Evolutionary conservation across 2,329 filamentous ascomycete genomes (phyloP), one percentile per base, ranked within the genome.

Genomic region (Phyllosticta citriasiana): DNA sequence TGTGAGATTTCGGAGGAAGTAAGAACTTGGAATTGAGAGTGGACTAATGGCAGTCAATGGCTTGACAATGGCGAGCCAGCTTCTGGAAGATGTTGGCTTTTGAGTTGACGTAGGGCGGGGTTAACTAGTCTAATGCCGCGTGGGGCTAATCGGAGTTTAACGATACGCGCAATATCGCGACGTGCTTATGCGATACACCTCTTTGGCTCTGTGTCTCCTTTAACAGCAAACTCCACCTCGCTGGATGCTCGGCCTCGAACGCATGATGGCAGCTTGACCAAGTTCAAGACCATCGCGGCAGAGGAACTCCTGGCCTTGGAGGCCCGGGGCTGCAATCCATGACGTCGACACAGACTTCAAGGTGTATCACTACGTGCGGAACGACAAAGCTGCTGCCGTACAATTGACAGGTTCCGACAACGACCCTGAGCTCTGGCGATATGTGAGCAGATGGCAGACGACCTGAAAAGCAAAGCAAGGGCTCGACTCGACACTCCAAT

Each of bases 21-120:
- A n/a, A 53, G 9, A 53, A 53, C 19, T 53, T 19, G 51, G 16
- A 24, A 12, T 53, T 7, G 14, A 10, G 51, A 53, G 9, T 19
- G n/a, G 51, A 24, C 5, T 22, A 22, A 4, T 4, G 4, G 4
- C 9, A 25, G 2, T 22, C 9, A 22, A 53, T 22, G 51, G 10
- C 6, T 53, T 19, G 51, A 12, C 24, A 4, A 53, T 53, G 47
- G 47, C 16, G 47, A 51, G 6, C 12, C 16, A 51, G 27, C 4
- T 16, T 12, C 22, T 22, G 51, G 9, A n/a, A 27, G 40, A 14
- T 51, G 40, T 16, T 50, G 54, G 19, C 47, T 61, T 61, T 56
- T 61, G 27, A 57, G 53, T 57, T 53, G 56, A 30, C 59, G 53
- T 54, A 60, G 53, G 47, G 59, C 54, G 59, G 59, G 59, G 59